Evolutionary conservation across 768 basidiomycete genomes (phyloP).

Genomic region (Rubroboletus satanas): DNA sequence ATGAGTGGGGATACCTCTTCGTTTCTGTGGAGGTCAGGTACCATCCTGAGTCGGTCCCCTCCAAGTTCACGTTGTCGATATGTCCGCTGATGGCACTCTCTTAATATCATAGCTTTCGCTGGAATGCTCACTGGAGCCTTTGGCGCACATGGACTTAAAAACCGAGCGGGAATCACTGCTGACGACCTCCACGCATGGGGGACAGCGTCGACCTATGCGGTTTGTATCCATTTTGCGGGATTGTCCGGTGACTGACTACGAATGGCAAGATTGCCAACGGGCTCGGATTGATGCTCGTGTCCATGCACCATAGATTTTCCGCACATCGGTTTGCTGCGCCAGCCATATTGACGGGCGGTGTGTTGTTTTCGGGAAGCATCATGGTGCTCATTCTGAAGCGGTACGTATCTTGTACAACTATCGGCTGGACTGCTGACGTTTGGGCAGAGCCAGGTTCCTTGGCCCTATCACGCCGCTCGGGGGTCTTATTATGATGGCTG

Average conservation of each 20-base stretch:
- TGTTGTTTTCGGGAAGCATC: slow-evolving; percentile 64
- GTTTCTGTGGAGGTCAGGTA: slow-evolving; percentile 43
- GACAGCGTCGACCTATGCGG: slow-evolving; percentile 61
- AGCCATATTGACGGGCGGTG: slow-evolving; percentile 54
- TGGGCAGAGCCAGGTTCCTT: slow-evolving; percentile 42
- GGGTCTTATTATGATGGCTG: slow-evolving; percentile 60
- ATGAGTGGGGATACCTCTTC: slow-evolving; percentile 10
- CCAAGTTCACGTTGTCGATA: neutral
- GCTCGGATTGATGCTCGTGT: slow-evolving; percentile 57
- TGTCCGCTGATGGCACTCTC: neutral
- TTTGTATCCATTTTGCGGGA: slow-evolving; percentile 30
- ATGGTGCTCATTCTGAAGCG: slow-evolving; percentile 49
- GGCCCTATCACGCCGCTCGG: slow-evolving; percentile 70
- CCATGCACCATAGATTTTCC: slow-evolving; percentile 59
- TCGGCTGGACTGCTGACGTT: slow-evolving; percentile 1
- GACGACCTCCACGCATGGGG: slow-evolving; percentile 58
- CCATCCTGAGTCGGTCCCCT: slow-evolving; percentile 35
- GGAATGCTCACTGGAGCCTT: slow-evolving; percentile 66
- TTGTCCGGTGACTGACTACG: slow-evolving; percentile 8
- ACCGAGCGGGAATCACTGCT: slow-evolving; percentile 42
- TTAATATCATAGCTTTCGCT: slow-evolving; percentile 31
- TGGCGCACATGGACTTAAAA: slow-evolving; percentile 60
- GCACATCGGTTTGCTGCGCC: slow-evolving; percentile 62
- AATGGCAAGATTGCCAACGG: slow-evolving; percentile 60
- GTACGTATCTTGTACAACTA: slow-evolving; percentile 25